Evolutionary conservation across 2,329 filamentous ascomycete genomes (phyloP).

Genomic region (Scytalidium lignicola): DNA sequence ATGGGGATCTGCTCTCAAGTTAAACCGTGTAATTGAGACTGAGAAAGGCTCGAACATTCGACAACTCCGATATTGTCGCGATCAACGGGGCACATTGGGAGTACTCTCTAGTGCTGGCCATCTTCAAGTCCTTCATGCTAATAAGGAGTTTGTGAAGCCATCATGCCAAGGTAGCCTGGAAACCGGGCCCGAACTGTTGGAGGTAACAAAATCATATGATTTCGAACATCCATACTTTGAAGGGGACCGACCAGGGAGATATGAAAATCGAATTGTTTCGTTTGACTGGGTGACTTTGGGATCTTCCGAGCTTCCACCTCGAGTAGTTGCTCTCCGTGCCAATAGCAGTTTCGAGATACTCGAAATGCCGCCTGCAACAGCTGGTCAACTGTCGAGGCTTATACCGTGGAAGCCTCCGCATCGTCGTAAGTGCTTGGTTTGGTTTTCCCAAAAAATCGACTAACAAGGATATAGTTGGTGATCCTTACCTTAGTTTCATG

Average conservation of each 20-base stretch:
- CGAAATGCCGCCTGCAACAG: constrained; percentile 53
- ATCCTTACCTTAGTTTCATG: constrained; percentile 51
- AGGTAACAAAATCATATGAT: constrained; percentile 55
- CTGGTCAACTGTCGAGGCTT: constrained; percentile 54
- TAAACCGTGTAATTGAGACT: constrained; percentile 51
- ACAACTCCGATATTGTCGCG: constrained; percentile 57
- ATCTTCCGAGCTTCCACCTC: constrained; percentile 49
- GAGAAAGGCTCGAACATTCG: constrained; percentile 55
- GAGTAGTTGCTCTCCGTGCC: constrained; percentile 54
- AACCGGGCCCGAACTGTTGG: constrained; percentile 51
- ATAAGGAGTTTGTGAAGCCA: constrained; percentile 44
- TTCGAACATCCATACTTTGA: constrained; percentile 55
- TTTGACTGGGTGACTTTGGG: constrained; percentile 63
- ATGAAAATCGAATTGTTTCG: constrained; percentile 54
- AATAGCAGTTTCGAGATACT: constrained; percentile 58
- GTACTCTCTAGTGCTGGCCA: constrained; percentile 59
- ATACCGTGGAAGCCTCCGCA: constrained; percentile 57
- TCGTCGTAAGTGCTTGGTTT: constrained; percentile 28
- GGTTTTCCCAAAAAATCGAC: constrained; percentile 5
- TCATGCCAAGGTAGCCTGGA: constrained; percentile 38
- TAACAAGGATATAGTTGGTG: constrained; percentile 37
- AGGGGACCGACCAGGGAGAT: constrained; percentile 38
- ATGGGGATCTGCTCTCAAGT: constrained; percentile 56
- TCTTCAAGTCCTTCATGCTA: constrained; percentile 55
- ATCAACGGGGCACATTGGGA: constrained; percentile 55